These are phyloP conservation scores for Monsonia emarginata DNA, from an alignment of 441 rosid species.

Conservation along the genomic window DNA sequence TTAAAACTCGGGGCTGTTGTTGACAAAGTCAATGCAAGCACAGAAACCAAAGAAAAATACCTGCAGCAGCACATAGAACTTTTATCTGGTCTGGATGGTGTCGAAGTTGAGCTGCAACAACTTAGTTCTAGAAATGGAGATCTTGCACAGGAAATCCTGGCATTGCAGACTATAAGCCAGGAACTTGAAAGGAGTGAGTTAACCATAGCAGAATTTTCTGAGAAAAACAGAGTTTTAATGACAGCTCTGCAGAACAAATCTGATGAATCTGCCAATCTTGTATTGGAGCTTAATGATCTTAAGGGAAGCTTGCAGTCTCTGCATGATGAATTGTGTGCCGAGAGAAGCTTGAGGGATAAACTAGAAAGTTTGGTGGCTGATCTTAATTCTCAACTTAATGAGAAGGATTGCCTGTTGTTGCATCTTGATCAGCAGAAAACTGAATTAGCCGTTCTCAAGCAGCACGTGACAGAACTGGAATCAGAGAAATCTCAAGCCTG, in stretches of 20 bases:
- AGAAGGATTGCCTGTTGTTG: slow-evolving; percentile 42
- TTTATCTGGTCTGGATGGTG: slow-evolving; percentile 43
- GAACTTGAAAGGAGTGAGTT: slow-evolving; percentile 52
- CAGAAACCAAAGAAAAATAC: slow-evolving; percentile 49
- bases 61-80: slow-evolving; percentile 38
- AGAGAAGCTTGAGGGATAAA: slow-evolving; percentile 45
- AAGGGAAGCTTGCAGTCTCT: slow-evolving; percentile 34
- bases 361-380: slow-evolving; percentile 38
- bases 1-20: slow-evolving; percentile 48
- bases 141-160: slow-evolving; percentile 46
- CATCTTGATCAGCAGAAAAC: slow-evolving; percentile 44
- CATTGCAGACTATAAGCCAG: slow-evolving; percentile 35
- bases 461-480: slow-evolving; percentile 48
- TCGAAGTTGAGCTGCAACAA: slow-evolving; percentile 51
- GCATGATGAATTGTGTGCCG: slow-evolving; percentile 41
- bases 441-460: slow-evolving; percentile 51
- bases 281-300: slow-evolving; percentile 37
- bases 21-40: slow-evolving; percentile 38
- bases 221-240: slow-evolving; percentile 46
- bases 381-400: slow-evolving; percentile 50
- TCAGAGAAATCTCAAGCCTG: slow-evolving; percentile 45
- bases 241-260: slow-evolving; percentile 44
- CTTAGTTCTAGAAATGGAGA: slow-evolving; percentile 46
- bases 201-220: slow-evolving; percentile 42
- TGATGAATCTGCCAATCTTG: slow-evolving; percentile 41